A percentile compares a stretch with the other conserved stretches of the same genome.
These are phyloP conservation scores for Trematosphaeria pertusa DNA, from an alignment of 2,329 filamentous ascomycete species.

Conservation along the genomic window DNA sequence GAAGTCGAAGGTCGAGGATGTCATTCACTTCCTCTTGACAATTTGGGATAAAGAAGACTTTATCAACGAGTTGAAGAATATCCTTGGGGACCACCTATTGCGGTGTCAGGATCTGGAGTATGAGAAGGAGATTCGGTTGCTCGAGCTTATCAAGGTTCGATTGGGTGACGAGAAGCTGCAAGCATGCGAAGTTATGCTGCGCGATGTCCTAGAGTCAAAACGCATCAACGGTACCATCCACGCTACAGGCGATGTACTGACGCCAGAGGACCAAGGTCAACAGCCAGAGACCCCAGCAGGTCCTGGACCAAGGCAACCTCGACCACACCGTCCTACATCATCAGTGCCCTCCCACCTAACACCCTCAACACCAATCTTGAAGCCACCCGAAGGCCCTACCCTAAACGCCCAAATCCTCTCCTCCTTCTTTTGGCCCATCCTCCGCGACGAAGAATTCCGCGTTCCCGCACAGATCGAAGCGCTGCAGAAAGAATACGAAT, in stretches of 20 bases:
- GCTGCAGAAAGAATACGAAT: conserved; percentile 74
- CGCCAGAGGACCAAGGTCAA: conserved; percentile 25
- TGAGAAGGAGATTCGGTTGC: conserved; percentile 78
- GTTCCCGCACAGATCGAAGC: conserved; percentile 65
- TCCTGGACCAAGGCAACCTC: conserved; percentile 31
- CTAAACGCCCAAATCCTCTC: conserved; percentile 88
- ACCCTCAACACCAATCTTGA: conserved; percentile 20
- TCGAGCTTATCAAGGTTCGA: conserved; percentile 85
- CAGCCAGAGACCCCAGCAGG: conserved; percentile 28
- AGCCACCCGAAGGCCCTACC: conserved; percentile 41
- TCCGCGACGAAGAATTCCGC: conserved; percentile 73
- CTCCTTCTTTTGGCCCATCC: conserved; percentile 88
- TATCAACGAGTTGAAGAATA: conserved; percentile 89
- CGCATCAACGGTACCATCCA: conserved; percentile 68
- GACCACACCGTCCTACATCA: conserved; percentile 28
- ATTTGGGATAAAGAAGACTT: conserved; percentile 92
- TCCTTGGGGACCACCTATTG: conserved; percentile 82
- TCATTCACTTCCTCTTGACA: conserved; percentile 87
- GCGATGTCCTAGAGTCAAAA: conserved; percentile 84
- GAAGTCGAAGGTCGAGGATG: conserved; percentile 85
- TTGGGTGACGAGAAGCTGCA: conserved; percentile 88
- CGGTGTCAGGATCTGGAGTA: conserved; percentile 69
- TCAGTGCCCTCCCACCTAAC: conserved; percentile 16
- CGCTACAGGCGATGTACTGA: conserved; percentile 24
- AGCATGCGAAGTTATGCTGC: conserved; percentile 96